Percentiles rank a stretch among this genome's conserved stretches.
These are phyloP conservation scores for Ganoderma multipileum DNA, from an alignment of 1,284 basidiomycete species.

Conservation along the genomic window DNA sequence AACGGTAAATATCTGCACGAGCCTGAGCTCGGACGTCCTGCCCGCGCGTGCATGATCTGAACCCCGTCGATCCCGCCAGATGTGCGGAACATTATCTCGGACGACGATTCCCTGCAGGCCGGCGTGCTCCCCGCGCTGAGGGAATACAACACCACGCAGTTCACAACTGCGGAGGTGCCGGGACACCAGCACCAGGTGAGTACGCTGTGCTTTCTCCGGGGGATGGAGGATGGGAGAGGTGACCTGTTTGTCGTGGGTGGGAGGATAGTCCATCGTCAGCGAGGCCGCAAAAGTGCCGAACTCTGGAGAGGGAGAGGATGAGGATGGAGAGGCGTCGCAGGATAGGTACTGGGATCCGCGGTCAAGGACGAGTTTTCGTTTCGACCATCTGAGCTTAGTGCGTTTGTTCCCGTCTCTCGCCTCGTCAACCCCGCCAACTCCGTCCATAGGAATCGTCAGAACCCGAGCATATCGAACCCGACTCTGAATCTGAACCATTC, in stretches of 20 bases:
- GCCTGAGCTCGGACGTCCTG: neutral
- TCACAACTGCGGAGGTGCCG: slow-evolving; percentile 83
- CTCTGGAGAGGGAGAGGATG: slow-evolving; percentile 25
- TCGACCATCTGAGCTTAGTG: slow-evolving; percentile 84
- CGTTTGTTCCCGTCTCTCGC: slow-evolving; percentile 32
- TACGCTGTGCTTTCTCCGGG: slow-evolving; percentile 9
- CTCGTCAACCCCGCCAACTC: no score
- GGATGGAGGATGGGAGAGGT: neutral
- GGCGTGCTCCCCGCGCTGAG: slow-evolving; percentile 79
- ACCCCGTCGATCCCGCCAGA: slow-evolving; percentile 55
- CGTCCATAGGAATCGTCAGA: slow-evolving; percentile 75
- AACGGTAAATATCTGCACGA: slow-evolving; percentile 60
- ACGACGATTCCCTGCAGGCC: slow-evolving; percentile 82
- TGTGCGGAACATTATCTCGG: slow-evolving; percentile 85
- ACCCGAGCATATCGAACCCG: slow-evolving; percentile 65
- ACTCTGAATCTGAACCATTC: slow-evolving; percentile 74
- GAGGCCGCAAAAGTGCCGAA: slow-evolving; percentile 60
- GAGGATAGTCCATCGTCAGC: slow-evolving; percentile 76
- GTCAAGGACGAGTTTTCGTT: slow-evolving; percentile 77
- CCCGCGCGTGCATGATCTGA: slow-evolving; percentile 7
- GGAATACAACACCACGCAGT: slow-evolving; percentile 87
- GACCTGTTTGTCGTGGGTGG: neutral
- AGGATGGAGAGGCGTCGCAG: slow-evolving; percentile 46
- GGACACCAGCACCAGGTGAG: slow-evolving; percentile 74
- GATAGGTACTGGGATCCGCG: slow-evolving; percentile 85